phyloP scores from a whole-genome alignment of 345 rosid species.

The Durio zibethinus region DNA sequence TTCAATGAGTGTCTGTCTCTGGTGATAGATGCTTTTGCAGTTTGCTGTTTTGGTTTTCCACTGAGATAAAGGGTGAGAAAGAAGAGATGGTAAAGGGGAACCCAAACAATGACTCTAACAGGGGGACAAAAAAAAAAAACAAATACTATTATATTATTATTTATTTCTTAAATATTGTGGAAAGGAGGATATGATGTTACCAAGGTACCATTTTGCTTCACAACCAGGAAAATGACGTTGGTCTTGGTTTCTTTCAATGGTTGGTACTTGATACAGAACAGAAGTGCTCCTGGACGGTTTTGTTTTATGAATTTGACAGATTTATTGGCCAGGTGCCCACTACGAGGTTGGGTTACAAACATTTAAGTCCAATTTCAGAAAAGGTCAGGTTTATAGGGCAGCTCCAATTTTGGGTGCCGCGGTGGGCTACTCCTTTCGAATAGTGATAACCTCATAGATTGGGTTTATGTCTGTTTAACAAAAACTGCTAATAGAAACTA shows the following conservation, averaged over 20 bases:
- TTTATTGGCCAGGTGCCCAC: no score
- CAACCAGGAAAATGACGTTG: background rate
- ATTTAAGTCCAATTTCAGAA: no score
- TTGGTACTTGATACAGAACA: background rate
- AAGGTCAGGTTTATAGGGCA: no score
- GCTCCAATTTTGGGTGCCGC: no score
- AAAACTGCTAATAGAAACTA: no score
- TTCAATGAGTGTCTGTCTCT: slow-evolving; percentile 3
- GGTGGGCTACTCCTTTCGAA: no score
- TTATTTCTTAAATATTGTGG: background rate
- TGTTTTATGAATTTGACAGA: no score
- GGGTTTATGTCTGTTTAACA: no score
- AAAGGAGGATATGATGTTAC: background rate
- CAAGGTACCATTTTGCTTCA: background rate
- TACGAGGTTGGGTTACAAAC: no score
- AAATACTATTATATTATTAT: background rate
- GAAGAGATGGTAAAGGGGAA: background rate
- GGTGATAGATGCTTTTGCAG: background rate
- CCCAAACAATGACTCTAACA: background rate
- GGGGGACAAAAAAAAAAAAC: no score
- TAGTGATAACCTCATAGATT: no score
- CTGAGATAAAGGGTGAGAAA: background rate
- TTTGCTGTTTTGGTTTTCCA: slow-evolving; percentile 9
- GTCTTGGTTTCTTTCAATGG: background rate
- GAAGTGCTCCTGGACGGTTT: no score